A percentile compares a stretch with the other conserved stretches of the same genome.
Conservation (phyloP, 345 rosid species). For the Euphorbia pulcherrima region DNA sequence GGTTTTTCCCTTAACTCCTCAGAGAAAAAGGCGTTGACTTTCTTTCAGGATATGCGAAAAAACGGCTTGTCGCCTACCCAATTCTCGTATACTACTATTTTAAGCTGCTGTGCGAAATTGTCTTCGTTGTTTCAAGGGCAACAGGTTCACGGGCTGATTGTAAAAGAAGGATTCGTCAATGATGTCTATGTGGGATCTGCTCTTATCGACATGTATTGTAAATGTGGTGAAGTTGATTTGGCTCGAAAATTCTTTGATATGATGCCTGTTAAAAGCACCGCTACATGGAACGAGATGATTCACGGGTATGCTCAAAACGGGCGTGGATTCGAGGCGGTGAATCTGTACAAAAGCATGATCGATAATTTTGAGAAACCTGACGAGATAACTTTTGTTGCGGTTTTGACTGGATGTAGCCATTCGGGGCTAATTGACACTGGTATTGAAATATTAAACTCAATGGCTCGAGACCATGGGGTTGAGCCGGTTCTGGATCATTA, state of each 20-base stretch:
- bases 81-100: conserved; percentile 60
- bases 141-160: conserved; percentile 52
- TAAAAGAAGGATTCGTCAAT: conserved; percentile 47
- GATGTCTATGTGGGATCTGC: conserved; percentile 67
- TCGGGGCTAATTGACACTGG: conserved; percentile 65
- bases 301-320: conserved; percentile 86
- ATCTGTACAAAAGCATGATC: conserved; percentile 53
- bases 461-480: too few relatives aligned
- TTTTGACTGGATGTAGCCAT: conserved; percentile 79
- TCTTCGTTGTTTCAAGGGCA: conserved; percentile 55
- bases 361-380: conserved; percentile 47
- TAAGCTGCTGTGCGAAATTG: conserved; percentile 51
- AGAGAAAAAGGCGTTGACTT: conserved; percentile 49
- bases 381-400: conserved; percentile 55
- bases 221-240: conserved; percentile 55
- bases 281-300: conserved; percentile 83
- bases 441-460: conserved; percentile 55
- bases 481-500: too few relatives aligned
- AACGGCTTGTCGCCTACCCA: conserved; percentile 45
- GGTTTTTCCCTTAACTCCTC: conserved; percentile 52
- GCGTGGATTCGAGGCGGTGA: conserved; percentile 52
- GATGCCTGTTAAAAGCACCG: conserved; percentile 50
- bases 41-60: conserved; percentile 52
- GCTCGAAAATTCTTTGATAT: conserved; percentile 48
- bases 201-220: conserved; percentile 64